Percentiles rank a stretch among this genome's conserved stretches.
Conservation (phyloP, 192 early-diverging fungal genomes). For the Coemansia sp. region DNA sequence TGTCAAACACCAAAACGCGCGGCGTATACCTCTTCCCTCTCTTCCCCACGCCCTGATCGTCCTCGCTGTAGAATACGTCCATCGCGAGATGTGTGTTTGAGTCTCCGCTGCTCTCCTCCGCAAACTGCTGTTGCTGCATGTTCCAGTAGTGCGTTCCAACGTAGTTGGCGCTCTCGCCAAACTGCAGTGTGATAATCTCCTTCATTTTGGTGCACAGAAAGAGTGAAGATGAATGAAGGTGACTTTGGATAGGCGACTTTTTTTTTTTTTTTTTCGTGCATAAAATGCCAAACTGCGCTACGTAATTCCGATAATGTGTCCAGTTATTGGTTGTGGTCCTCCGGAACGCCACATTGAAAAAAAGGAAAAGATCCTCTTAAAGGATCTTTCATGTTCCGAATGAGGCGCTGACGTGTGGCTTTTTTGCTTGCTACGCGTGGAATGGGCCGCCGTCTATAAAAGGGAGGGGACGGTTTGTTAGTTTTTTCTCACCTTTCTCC, state of each 20-base stretch:
- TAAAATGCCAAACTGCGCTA: not conserved
- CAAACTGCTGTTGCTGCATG: constrained; percentile 34
- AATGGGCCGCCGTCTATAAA: not conserved
- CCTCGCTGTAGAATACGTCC: constrained; percentile 50
- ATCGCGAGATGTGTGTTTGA: constrained; percentile 45
- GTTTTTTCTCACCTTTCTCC: no score
- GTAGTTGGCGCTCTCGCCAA: constrained; percentile 84
- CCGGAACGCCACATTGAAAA: not conserved
- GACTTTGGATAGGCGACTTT: not conserved
- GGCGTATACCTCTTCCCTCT: constrained; percentile 67
- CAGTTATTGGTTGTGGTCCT: not conserved
- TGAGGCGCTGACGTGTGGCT: not conserved
- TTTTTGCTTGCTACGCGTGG: not conserved
- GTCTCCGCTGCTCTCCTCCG: constrained; percentile 55
- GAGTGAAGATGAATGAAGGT: not conserved
- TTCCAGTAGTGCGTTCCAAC: constrained; percentile 95
- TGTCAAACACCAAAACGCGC: constrained; percentile 75
- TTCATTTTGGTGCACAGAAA: constrained; percentile 53
- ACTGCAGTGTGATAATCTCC: constrained; percentile 90
- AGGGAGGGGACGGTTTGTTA: not conserved
- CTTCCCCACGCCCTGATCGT: constrained; percentile 3
- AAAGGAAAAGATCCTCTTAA: not conserved
- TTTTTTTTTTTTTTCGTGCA: no score
- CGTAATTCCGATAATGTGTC: not conserved
- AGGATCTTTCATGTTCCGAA: not conserved